Conservation (phyloP, 108 stramenopile genomes). For the Skeletonema marinoi region DNA sequence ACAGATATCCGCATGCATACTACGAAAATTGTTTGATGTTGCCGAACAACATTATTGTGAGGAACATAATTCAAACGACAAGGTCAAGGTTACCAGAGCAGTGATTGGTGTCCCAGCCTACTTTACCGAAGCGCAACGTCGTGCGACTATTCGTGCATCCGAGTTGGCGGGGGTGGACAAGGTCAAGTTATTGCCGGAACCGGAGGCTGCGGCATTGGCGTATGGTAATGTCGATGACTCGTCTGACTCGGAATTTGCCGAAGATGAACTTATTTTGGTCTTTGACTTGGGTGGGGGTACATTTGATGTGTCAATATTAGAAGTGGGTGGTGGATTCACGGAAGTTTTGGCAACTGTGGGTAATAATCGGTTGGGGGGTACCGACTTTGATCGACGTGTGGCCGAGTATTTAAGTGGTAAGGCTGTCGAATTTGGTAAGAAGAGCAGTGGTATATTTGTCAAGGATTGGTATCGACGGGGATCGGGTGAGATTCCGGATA, state of each 20-base stretch:
- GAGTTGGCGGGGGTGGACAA: slow-evolving; percentile 83
- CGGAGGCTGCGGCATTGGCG: slow-evolving; percentile 94
- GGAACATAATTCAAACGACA: neutral
- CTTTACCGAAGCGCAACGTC: slow-evolving; percentile 88
- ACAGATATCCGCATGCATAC: slow-evolving; percentile 75
- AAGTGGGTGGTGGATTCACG: slow-evolving; percentile 84
- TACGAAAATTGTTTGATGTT: slow-evolving; percentile 58
- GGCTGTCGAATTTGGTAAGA: slow-evolving; percentile 39
- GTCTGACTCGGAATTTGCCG: slow-evolving; percentile 27
- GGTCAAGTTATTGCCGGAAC: slow-evolving; percentile 90
- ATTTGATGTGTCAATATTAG: slow-evolving; percentile 90
- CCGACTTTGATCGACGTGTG: slow-evolving; percentile 87
- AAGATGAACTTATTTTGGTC: slow-evolving; percentile 87
- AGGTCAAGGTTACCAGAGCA: slow-evolving; percentile 68
- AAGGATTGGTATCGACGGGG: slow-evolving; percentile 38
- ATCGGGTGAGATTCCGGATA: slow-evolving; percentile 45
- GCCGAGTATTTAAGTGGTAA: slow-evolving; percentile 60
- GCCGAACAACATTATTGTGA: slow-evolving; percentile 42
- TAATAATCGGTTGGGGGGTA: slow-evolving; percentile 87
- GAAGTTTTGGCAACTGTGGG: slow-evolving; percentile 93
- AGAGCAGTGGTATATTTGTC: neutral
- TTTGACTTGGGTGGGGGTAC: slow-evolving; percentile 97
- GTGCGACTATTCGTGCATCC: slow-evolving; percentile 87
- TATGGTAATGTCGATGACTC: slow-evolving; percentile 66
- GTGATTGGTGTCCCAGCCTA: slow-evolving; percentile 97